Conservation (phyloP, 345 rosid species). For the Triadica sebifera region DNA sequence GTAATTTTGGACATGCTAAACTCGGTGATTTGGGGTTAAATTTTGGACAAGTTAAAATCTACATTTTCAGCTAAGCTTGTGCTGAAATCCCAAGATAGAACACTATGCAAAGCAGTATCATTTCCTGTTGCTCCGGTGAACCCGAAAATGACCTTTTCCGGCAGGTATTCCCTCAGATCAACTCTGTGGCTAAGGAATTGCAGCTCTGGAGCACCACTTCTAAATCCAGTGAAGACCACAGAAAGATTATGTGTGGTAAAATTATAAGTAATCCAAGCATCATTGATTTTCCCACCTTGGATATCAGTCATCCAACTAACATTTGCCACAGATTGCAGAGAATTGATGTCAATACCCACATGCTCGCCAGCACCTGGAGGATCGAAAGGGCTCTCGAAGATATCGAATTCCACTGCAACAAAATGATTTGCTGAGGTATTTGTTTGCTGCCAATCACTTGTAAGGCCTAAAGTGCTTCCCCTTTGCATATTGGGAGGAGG, state of each 20-base stretch:
- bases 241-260: conserved; percentile 47
- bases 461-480: neutral
- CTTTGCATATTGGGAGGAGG: conserved; percentile 31
- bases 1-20: too few species aligned
- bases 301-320: conserved; percentile 40
- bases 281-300: conserved; percentile 29
- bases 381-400: conserved; percentile 38
- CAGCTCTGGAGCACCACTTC: too few species aligned
- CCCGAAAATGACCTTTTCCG: conserved; percentile 21
- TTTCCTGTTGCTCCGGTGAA: conserved; percentile 28
- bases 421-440: conserved; percentile 24
- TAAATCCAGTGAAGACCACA: conserved; percentile 32
- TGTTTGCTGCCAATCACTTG: conserved; percentile 29
- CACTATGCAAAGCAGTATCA: conserved; percentile 9
- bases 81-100: conserved; percentile 20
- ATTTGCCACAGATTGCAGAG: conserved; percentile 32
- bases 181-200: conserved; percentile 13
- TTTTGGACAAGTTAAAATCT: too few species aligned
- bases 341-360: conserved; percentile 52
- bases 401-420: conserved; percentile 58
- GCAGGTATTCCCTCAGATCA: conserved; percentile 16
- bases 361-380: conserved; percentile 33
- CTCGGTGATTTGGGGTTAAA: too few species aligned
- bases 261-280: conserved; percentile 51
- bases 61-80: conserved; percentile 20